A percentile compares a stretch with the other conserved stretches of the same genome.
These are phyloP conservation scores for Sordariomycetes sp. DNA, from an alignment of 2,329 filamentous ascomycete species.

Conservation along the genomic window DNA sequence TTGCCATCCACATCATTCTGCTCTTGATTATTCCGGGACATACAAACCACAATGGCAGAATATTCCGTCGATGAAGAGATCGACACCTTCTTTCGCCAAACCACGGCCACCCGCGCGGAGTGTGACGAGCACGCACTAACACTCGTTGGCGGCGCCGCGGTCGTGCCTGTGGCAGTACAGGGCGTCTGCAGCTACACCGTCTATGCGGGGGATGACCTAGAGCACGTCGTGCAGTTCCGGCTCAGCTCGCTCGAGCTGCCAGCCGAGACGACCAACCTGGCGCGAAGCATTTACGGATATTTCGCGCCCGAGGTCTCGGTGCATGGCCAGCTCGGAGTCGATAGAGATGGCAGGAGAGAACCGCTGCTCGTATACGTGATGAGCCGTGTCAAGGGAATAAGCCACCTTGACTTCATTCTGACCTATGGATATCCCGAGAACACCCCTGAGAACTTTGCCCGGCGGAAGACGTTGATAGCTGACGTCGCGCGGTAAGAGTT, in stretches of 20 bases:
- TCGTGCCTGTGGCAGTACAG: slow-evolving; percentile 21
- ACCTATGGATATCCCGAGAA: slow-evolving; percentile 20
- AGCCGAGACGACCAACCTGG: slow-evolving; percentile 17
- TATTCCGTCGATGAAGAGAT: not conserved
- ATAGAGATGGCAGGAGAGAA: slow-evolving; percentile 16
- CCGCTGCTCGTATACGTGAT: slow-evolving; percentile 25
- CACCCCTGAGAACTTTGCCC: slow-evolving; percentile 14
- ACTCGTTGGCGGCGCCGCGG: slow-evolving; percentile 15
- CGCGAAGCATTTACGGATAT: slow-evolving; percentile 18
- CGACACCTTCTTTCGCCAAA: not conserved
- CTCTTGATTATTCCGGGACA: no score
- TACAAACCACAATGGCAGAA: no score
- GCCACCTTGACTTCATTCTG: slow-evolving; percentile 24
- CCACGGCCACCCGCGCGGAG: not conserved
- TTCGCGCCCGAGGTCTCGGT: slow-evolving; percentile 7
- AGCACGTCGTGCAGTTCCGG: slow-evolving; percentile 26
- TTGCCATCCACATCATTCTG: no score
- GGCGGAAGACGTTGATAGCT: not conserved
- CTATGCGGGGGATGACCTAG: slow-evolving; percentile 20
- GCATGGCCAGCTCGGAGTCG: not conserved
- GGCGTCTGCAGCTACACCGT: slow-evolving; percentile 27
- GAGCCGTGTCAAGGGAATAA: slow-evolving; percentile 20
- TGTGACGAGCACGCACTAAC: slow-evolving; percentile 11
- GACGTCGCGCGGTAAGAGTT: not conserved
- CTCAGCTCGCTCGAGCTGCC: slow-evolving; percentile 21